Evolutionary conservation across 2,329 filamentous ascomycete genomes (phyloP).

Genomic region (Colletotrichum sp.): DNA sequence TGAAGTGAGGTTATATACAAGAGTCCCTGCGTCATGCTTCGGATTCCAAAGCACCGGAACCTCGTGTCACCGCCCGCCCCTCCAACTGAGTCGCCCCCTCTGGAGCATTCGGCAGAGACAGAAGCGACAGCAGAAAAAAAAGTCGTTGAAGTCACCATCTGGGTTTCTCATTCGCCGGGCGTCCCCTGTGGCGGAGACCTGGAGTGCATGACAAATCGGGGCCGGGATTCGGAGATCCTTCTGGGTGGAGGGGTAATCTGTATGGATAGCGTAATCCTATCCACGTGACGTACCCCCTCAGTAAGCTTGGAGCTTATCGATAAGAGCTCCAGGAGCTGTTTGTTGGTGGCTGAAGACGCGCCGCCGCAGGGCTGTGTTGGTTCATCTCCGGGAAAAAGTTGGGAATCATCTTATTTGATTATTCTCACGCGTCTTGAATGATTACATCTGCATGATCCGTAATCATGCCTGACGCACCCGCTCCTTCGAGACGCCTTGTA

Average conservation of each 20-base stretch:
- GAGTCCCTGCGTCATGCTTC: neutral
- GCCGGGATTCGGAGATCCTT: slow-evolving; percentile 1
- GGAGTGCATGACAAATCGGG: slow-evolving; percentile 19
- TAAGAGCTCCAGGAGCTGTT: neutral
- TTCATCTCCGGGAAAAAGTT: neutral
- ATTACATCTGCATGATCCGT: neutral
- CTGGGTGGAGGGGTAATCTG: neutral
- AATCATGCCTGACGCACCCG: neutral
- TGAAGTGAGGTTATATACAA: neutral
- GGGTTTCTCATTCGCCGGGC: neutral
- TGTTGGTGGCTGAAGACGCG: neutral
- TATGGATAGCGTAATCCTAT: neutral
- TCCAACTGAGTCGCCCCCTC: neutral
- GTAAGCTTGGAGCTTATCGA: neutral
- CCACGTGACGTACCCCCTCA: neutral
- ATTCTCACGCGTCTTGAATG: fast-evolving
- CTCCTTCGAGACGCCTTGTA: neutral
- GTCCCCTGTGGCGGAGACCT: neutral
- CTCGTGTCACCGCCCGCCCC: neutral
- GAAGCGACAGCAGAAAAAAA: neutral
- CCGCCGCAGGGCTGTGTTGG: neutral
- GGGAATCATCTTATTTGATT: neutral
- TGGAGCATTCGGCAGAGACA: neutral
- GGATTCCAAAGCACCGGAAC: neutral
- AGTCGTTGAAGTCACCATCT: slow-evolving; percentile 15